Evolutionary conservation across 2,329 filamentous ascomycete genomes (phyloP), one percentile per base, ranked within the genome.

Genomic region (Coniochaeta pulveracea): DNA sequence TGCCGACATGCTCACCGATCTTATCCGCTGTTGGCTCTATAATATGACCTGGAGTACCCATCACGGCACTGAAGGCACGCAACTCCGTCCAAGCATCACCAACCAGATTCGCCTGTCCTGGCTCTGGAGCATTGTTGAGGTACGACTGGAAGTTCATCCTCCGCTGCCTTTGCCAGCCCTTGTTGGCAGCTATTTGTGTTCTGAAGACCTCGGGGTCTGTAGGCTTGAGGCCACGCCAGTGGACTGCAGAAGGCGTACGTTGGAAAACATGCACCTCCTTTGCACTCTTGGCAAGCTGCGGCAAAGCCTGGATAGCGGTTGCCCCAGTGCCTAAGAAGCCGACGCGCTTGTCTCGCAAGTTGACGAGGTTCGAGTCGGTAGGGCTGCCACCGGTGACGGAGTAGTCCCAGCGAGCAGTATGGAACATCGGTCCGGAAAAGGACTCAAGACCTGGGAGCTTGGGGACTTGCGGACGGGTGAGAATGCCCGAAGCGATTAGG

Each of bases 181-280:
- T 40, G 21, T 40, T 39, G 21, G 11, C 19, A 3, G 41, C 43
- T 18, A 47, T 45, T 33, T 45, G 45, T 15, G 40, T 39, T 19
- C 41, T 43, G 42, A 59, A 73, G 32, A 58, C 51, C 10, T 54
- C 51, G 0, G 50, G 49, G 26, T 69, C 58, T 0, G 61, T 70
- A 2, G 48, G 36, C 5, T 47, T 42, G 32, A 66, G 53, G 11
- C 44, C 54, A 8, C 63, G 57, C 12, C 44, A 41, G 15, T 54
- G 54, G 4, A 67, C 53, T 0, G 51, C 49, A 1, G 60, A 56
- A 4, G 69, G 68, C 3, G 70, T 75, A 3, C 70, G 61, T 45
- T 75, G 69, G 44, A 75, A 60, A n/a, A 75, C 66, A 40, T 62
- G 69, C 3, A 74, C 44, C 24, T 71, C 52, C 30, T 66, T 61